These are phyloP conservation scores for Plasmodium gonderi DNA, from an alignment of 169 alveolate species.

Conservation along the genomic window DNA sequence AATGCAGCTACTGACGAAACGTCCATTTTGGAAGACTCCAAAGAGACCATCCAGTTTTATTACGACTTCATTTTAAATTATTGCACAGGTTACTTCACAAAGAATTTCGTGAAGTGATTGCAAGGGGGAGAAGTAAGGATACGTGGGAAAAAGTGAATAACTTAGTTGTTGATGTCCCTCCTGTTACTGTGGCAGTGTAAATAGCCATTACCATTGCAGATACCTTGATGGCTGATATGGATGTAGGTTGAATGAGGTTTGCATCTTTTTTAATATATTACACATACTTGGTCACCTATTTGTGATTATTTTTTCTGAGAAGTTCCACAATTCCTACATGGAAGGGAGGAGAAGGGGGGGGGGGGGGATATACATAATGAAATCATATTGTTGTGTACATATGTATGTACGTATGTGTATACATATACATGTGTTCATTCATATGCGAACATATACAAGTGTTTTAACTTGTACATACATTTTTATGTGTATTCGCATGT, in stretches of 20 bases:
- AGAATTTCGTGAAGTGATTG: constrained; percentile 8
- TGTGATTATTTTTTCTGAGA: constrained; percentile 44
- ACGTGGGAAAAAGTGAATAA: not conserved
- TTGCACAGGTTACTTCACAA: constrained; percentile 11
- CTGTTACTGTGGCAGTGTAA: no score
- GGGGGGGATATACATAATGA: not conserved
- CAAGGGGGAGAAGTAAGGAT: not conserved
- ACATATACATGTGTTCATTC: not conserved
- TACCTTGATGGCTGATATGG: not conserved
- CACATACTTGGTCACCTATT: not conserved
- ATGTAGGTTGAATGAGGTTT: not conserved
- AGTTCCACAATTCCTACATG: constrained; percentile 38
- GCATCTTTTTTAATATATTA: not conserved
- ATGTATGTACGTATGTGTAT: not conserved
- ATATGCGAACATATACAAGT: not conserved
- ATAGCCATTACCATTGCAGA: not conserved
- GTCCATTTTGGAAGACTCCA: constrained; percentile 22
- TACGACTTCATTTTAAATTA: constrained; percentile 22
- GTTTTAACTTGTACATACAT: not conserved
- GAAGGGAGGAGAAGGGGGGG: not conserved
- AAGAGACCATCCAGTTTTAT: constrained; percentile 40
- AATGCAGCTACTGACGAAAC: constrained; percentile 1
- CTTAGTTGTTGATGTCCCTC: no score
- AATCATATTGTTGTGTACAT: not conserved
- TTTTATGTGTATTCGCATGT: not conserved